Base-by-base conservation (phyloP, 2,329 filamentous ascomycete species). In the Phialophora verrucosa region DNA sequence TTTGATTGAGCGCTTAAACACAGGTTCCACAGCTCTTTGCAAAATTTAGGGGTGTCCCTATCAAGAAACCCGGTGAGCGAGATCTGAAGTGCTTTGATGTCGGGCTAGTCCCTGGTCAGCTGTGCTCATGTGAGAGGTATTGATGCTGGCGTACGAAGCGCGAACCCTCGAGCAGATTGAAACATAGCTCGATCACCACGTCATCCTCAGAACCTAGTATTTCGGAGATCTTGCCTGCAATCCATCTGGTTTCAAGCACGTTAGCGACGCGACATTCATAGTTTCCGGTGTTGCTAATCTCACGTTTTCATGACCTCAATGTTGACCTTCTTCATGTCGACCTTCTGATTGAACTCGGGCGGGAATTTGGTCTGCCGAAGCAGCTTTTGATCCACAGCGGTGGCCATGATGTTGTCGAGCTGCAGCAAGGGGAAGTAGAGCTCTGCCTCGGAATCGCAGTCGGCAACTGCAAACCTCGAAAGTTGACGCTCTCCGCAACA, bases 231-330 rank as follows among this genome's bases (percentile, higher is more conserved):
- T 90, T 91, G 74, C 89, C 87, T 4, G 92, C 91, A 77, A 98
- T 97, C 95, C 95, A 99, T 83, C 93, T 97, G 72, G 49, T 25
- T 58, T 53, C 69, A 64, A 44, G 38, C 64, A 50, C 29, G 57
- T 64, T n/a, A 66, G 60, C 62, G 68, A 65, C 61, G 64, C 29
- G 44, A 38, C 25, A 8, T 6, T n/a, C 20, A 25, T 27, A 62
- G 59, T 66, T 57, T 8, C 65, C 69, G 63, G 55, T 60, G 38
- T 32, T 8, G 17, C 17, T 5, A 31, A 67, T 80, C 89, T 75
- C 77, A 96, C 91, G 95, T 96, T 85, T 97, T 97, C 88, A 99
- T 96, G 63, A 99, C 91, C 78, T 96, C 92, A 59, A 97, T 84
- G 77, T 99, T 97, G 79, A 99, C 93, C 82, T 98, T 98, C 73